Base-by-base conservation (phyloP, 2,329 filamentous ascomycete species). In the Exophiala phaeomuriformis region DNA sequence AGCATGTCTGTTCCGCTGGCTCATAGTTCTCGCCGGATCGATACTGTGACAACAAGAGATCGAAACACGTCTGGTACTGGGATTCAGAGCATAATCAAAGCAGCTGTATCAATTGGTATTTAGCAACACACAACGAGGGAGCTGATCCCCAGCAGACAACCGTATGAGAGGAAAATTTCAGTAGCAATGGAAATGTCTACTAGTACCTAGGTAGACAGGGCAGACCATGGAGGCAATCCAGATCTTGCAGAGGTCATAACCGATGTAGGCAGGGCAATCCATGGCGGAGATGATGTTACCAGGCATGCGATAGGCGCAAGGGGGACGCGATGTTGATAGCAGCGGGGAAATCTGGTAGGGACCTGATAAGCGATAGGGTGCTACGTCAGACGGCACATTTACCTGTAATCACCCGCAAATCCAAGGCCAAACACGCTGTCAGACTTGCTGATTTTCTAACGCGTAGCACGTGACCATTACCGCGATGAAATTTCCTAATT, bases 1-100 rank as follows among this genome's bases (percentile, higher is more conserved):
- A 43, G 52, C 19, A 44, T 52, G 57, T 45, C 56, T 60, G 10
- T 36, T 56, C 31, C 57, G 51, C 42, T 59, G 51, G 45, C 54
- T 61, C 61, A 63, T 63, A 10, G 36, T 54, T 48, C 30, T 31
- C 29, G 39, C 6, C 9, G 47, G 45, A 9, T 39, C 35, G 49
- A 39, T 30, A 30, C n/a, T 10, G 47, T 9, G 42, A 33, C 31
- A 28, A n/a, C 12, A 31, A 39, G 12, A 48, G 35, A 47, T 27
- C 27, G 5, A 47, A 27, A 45, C 35, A 28, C n/a, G 27, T 46
- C 27, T 8, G 28, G 30, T 29, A 33, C 30, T 50, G 2, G 39
- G 19, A 5, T 30, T 49, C 35, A 39, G 39, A 42, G 44, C 12
- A 28, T 36, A 7, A 36, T 36, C 6, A 19, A 19, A 19, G 19